Conservation (phyloP, 352 stramenopile species). For the Phytophthora capsici region DNA sequence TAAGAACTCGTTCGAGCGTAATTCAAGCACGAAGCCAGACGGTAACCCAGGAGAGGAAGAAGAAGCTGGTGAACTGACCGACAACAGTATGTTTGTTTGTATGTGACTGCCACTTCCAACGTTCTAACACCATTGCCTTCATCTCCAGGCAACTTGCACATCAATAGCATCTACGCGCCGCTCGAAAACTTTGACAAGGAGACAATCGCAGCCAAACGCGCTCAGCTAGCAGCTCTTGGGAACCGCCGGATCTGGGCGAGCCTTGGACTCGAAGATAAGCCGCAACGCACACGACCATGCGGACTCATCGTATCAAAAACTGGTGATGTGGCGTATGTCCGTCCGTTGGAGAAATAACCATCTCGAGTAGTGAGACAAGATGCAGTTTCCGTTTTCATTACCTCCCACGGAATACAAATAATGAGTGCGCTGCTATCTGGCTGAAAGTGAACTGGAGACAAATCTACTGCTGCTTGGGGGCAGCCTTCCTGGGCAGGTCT, state of each 20-base stretch:
- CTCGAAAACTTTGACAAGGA: slow-evolving; percentile 84
- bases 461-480: slow-evolving; percentile 39
- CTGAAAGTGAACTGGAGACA: background rate
- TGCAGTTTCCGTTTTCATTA: slow-evolving; percentile 31
- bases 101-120: background rate
- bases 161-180: slow-evolving; percentile 75
- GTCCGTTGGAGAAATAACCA: slow-evolving; percentile 62
- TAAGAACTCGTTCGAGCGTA: slow-evolving; percentile 57
- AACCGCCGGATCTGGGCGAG: slow-evolving; percentile 88
- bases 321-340: slow-evolving; percentile 78
- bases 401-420: slow-evolving; percentile 46
- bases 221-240: slow-evolving; percentile 70
- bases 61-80: slow-evolving; percentile 72
- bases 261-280: slow-evolving; percentile 83
- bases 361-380: slow-evolving; percentile 10
- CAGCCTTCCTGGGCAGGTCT: slow-evolving; percentile 62
- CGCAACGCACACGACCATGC: slow-evolving; percentile 53
- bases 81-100: slow-evolving; percentile 51
- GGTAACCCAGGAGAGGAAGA: slow-evolving; percentile 52
- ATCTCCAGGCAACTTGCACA: slow-evolving; percentile 60
- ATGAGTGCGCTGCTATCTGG: slow-evolving; percentile 24
- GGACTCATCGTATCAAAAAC: slow-evolving; percentile 78
- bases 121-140: slow-evolving; percentile 4
- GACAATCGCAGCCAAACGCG: slow-evolving; percentile 80
- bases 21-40: slow-evolving; percentile 47